These are phyloP conservation scores for Lepidium didymum DNA, from an alignment of 345 rosid species.

Conservation along the genomic window DNA sequence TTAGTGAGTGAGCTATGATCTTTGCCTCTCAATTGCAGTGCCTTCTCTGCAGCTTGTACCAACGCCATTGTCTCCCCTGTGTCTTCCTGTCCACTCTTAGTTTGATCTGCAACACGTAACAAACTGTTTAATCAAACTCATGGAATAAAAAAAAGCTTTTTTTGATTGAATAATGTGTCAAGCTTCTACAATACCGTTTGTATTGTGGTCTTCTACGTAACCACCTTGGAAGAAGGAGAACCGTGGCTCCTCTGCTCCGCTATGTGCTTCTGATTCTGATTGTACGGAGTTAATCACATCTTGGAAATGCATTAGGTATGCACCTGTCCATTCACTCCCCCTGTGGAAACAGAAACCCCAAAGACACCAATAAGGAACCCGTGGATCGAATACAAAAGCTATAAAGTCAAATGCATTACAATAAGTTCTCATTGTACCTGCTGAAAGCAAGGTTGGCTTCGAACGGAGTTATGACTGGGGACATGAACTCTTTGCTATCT, in stretches of 20 bases:
- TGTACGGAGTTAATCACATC: slow-evolving; percentile 51
- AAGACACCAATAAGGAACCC: neutral
- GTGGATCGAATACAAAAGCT: neutral
- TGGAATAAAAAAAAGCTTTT: neutral
- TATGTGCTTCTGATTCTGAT: slow-evolving; percentile 18
- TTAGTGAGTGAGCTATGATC: slow-evolving; percentile 34
- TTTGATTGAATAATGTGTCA: neutral
- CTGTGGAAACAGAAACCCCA: slow-evolving; percentile 36
- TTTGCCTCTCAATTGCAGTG: slow-evolving; percentile 51
- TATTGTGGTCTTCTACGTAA: slow-evolving; percentile 44
- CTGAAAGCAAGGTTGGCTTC: slow-evolving; percentile 88
- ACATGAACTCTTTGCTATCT: slow-evolving; percentile 88
- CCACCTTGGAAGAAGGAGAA: slow-evolving; percentile 80
- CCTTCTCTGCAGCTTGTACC: slow-evolving; percentile 54
- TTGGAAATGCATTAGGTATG: slow-evolving; percentile 65
- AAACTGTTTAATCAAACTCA: neutral
- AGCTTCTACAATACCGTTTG: slow-evolving; percentile 7
- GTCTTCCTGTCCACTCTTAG: slow-evolving; percentile 27
- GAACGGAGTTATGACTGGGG: slow-evolving; percentile 89
- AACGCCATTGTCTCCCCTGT: slow-evolving; percentile 51
- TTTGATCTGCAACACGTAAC: slow-evolving; percentile 21
- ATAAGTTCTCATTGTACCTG: slow-evolving; percentile 38
- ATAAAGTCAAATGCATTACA: neutral
- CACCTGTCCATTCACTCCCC: slow-evolving; percentile 91
- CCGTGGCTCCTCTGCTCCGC: slow-evolving; percentile 61